A percentile compares a stretch with the other conserved stretches of the same genome.
phyloP scores from a whole-genome alignment of 2,329 filamentous ascomycete genomes.

The Herpotrichia juniperi region DNA sequence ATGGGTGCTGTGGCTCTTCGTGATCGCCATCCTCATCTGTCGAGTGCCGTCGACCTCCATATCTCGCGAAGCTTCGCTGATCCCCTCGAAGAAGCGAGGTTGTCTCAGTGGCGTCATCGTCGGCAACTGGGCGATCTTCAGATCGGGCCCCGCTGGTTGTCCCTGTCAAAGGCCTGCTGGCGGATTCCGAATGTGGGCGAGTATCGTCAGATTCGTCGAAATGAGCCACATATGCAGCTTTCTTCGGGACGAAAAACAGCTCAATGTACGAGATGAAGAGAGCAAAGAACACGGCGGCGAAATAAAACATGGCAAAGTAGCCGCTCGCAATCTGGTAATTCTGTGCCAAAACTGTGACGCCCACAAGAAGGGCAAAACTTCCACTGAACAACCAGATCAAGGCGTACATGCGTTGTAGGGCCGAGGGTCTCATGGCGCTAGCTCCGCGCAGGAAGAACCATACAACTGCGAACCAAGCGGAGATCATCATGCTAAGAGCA shows the following conservation, averaged over 20 bases:
- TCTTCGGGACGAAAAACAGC: conserved; percentile 74
- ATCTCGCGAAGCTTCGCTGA: conserved; percentile 62
- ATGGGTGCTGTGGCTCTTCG: conserved; percentile 43
- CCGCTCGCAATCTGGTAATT: conserved; percentile 74
- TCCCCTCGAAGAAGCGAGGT: conserved; percentile 62
- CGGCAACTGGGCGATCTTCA: conserved; percentile 35
- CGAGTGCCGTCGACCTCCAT: conserved; percentile 49
- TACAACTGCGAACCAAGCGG: conserved; percentile 77
- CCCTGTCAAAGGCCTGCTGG: conserved; percentile 42
- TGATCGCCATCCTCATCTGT: conserved; percentile 43
- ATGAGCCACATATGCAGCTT: conserved; percentile 69
- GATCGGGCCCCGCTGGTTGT: conserved; percentile 36
- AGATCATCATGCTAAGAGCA: conserved; percentile 71
- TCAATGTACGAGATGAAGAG: conserved; percentile 79
- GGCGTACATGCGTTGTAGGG: conserved; percentile 80
- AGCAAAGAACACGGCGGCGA: conserved; percentile 75
- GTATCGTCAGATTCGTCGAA: conserved; percentile 42
- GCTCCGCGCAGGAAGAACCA: conserved; percentile 85
- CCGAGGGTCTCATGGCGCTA: conserved; percentile 81
- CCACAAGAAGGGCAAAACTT: conserved; percentile 74
- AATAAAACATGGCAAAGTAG: conserved; percentile 83
- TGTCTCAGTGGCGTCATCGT: conserved; percentile 58
- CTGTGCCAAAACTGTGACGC: conserved; percentile 76
- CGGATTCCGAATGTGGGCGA: conserved; percentile 31
- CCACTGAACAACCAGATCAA: conserved; percentile 83